Conservation (phyloP, 805 yeast genomes). For the Barnettozyma wickerhamii region DNA sequence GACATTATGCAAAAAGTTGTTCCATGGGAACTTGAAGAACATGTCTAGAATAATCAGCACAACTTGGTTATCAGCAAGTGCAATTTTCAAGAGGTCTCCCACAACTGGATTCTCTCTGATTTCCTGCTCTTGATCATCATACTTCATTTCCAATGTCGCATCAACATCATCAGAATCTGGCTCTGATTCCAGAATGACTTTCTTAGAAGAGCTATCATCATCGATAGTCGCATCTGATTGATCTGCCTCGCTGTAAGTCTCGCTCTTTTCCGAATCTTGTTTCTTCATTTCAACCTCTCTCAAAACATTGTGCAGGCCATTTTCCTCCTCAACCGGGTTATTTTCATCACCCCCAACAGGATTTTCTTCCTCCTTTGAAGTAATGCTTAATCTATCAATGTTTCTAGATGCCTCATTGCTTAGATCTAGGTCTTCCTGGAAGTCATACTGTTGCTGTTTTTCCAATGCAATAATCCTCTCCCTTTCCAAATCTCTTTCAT, state of each 20-base stretch:
- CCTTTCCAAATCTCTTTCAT: constrained; percentile 66
- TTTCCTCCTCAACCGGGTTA: constrained; percentile 2
- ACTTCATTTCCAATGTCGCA: constrained; percentile 27
- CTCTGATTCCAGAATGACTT: constrained; percentile 22
- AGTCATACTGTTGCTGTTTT: constrained; percentile 18
- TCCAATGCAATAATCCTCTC: constrained; percentile 40
- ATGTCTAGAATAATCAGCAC: constrained; percentile 63
- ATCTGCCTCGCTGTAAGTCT: constrained; percentile 8
- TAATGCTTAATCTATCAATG: constrained; percentile 19
- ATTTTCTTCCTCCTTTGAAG: constrained; percentile 8
- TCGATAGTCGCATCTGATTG: constrained; percentile 7
- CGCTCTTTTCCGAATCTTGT: constrained; percentile 11
- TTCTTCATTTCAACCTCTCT: constrained; percentile 9
- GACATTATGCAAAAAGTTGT: constrained; percentile 94
- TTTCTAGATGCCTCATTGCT: constrained; percentile 29
- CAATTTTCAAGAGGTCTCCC: constrained; percentile 85
- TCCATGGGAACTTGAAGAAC: constrained; percentile 91
- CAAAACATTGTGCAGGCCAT: neutral
- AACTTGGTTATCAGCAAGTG: constrained; percentile 69
- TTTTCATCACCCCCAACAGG: constrained; percentile 7
- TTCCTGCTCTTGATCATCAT: constrained; percentile 34
- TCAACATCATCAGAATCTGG: constrained; percentile 24
- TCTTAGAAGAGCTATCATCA: constrained; percentile 1
- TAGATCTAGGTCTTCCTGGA: constrained; percentile 29
- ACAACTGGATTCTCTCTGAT: constrained; percentile 61